Evolutionary conservation across 495 filamentous ascomycete species (phyloP).

Genomic region (Hypoxylon lenormandii): DNA sequence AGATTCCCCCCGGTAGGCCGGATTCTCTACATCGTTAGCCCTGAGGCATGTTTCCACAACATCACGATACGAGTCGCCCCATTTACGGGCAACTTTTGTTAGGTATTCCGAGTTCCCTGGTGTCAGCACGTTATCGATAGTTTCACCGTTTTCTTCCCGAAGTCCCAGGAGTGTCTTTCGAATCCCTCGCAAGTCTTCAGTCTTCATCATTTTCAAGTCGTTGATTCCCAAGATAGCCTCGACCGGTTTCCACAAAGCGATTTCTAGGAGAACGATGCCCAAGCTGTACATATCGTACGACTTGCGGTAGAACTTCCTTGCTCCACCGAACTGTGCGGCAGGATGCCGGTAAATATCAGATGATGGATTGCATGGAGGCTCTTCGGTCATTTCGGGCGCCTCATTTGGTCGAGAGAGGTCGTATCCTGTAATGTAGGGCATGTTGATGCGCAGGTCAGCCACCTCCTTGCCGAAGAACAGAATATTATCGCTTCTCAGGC

Average conservation of each 20-base stretch:
- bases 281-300: constrained; percentile 66
- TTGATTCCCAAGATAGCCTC: constrained; percentile 57
- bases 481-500: constrained; percentile 65
- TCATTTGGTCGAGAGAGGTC: constrained; percentile 67
- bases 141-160: background rate
- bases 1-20: constrained; percentile 12
- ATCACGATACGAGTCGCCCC: constrained; percentile 5
- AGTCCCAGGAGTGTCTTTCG: background rate
- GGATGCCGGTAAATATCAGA: constrained; percentile 66
- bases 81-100: background rate
- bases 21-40: constrained; percentile 15
- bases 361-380: constrained; percentile 57
- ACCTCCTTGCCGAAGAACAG: constrained; percentile 58
- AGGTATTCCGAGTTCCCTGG: background rate
- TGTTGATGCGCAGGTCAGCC: constrained; percentile 1
- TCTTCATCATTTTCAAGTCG: constrained; percentile 9
- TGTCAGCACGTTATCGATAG: background rate
- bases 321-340: constrained; percentile 52
- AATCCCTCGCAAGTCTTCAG: background rate
- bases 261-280: constrained; percentile 63
- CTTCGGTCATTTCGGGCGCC: constrained; percentile 64
- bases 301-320: constrained; percentile 58
- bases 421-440: constrained; percentile 65
- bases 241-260: constrained; percentile 65
- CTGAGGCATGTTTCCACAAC: constrained; percentile 15